Percentiles rank a stretch among this genome's conserved stretches.
Conservation (phyloP, 106 monocot genomes). For the Allium sativum region DNA sequence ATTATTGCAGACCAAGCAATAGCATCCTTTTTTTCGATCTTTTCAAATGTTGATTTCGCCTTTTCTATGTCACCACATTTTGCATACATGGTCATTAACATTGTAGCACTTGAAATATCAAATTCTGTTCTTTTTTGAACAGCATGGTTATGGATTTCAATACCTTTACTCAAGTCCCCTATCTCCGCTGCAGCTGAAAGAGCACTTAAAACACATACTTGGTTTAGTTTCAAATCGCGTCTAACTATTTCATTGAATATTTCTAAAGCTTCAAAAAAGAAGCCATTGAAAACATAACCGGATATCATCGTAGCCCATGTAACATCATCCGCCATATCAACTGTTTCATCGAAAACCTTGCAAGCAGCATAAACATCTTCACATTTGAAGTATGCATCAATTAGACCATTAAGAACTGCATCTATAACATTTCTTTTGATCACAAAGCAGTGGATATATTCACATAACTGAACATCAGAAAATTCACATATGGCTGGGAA, state of each 20-base stretch:
- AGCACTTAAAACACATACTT: constrained; percentile 46
- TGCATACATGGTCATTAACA: constrained; percentile 57
- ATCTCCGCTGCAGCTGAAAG: constrained; percentile 54
- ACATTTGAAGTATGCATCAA: constrained; percentile 69
- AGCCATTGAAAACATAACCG: constrained; percentile 38
- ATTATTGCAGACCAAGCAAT: constrained; percentile 84
- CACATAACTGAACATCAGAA: constrained; percentile 22
- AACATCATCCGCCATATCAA: constrained; percentile 28
- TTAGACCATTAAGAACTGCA: constrained; percentile 46
- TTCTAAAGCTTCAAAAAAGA: constrained; percentile 34
- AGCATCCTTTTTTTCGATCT: constrained; percentile 37
- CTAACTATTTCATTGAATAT: constrained; percentile 39
- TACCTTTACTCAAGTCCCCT: constrained; percentile 37
- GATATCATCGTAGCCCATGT: constrained; percentile 73
- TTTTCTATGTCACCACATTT: constrained; percentile 39
- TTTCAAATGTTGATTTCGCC: constrained; percentile 41
- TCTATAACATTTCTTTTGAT: constrained; percentile 20
- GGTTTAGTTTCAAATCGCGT: constrained; percentile 21
- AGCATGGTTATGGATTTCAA: constrained; percentile 37
- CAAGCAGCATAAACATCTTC: constrained; percentile 24
- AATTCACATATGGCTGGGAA: constrained; percentile 48
- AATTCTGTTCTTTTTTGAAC: constrained; percentile 18
- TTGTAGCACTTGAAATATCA: constrained; percentile 31
- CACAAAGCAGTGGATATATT: constrained; percentile 41
- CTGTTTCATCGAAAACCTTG: constrained; percentile 38